phyloP scores from a whole-genome alignment of 371 early-diverging fungal genomes.

The Actinomortierella ambigua region DNA sequence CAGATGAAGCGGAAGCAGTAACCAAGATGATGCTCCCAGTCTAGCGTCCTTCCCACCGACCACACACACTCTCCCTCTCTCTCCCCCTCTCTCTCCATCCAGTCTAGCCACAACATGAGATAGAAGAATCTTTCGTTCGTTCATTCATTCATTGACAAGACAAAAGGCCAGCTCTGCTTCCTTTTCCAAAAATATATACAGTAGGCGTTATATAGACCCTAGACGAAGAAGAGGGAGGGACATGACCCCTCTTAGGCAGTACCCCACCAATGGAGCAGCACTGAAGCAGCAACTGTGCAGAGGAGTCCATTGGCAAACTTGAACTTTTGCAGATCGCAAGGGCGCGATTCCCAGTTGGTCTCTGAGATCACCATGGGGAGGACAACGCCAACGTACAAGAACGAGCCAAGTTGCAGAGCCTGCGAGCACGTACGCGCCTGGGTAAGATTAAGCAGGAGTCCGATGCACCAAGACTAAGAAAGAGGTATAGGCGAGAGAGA shows the following conservation, averaged over 20 bases:
- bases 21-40: too few relatives aligned
- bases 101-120: too few relatives aligned
- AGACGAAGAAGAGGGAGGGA: too few relatives aligned
- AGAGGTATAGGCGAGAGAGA: neutral
- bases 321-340: constrained; percentile 43
- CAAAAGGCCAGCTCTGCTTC: neutral
- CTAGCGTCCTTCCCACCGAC: too few relatives aligned
- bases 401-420: constrained; percentile 37
- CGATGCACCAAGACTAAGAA: constrained; percentile 36
- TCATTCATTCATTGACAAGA: too few relatives aligned
- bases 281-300: constrained; percentile 27
- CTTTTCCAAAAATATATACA: neutral
- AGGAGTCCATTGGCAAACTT: constrained; percentile 34
- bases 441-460: constrained; percentile 39
- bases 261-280: constrained; percentile 45
- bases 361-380: constrained; percentile 32
- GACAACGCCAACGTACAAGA: constrained; percentile 32
- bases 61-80: neutral
- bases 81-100: neutral
- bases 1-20: too few relatives aligned
- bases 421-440: constrained; percentile 40
- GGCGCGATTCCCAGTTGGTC: constrained; percentile 42
- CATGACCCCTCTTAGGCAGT: constrained; percentile 17
- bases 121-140: too few relatives aligned
- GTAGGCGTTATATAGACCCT: too few relatives aligned